Percentiles rank a stretch among this genome's conserved stretches.
These are phyloP conservation scores for Cydonia oblonga DNA, from an alignment of 331 rosid genomes.

Conservation along the genomic window DNA sequence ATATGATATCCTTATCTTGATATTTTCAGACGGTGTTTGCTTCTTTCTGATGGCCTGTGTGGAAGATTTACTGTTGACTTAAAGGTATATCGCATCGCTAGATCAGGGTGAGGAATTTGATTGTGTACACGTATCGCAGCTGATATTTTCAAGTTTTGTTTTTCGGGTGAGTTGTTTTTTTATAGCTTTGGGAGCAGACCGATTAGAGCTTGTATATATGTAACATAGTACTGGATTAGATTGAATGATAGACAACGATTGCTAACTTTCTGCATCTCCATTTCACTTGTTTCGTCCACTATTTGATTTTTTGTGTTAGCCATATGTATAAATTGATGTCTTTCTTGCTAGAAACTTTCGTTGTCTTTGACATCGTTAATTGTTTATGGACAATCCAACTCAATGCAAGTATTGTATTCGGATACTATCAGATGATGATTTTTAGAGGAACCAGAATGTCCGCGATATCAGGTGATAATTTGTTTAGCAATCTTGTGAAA, in stretches of 20 bases:
- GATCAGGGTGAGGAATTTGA: conserved; percentile 35
- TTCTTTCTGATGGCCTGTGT: conserved; percentile 30
- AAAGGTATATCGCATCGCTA: conserved; percentile 27
- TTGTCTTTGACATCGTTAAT: not conserved
- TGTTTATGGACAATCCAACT: too few species aligned
- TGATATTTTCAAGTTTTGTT: conserved; percentile 28
- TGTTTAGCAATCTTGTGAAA: too few species aligned
- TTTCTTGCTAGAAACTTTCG: not conserved
- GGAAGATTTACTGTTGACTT: conserved; percentile 33
- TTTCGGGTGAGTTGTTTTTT: conserved; percentile 18
- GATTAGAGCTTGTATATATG: conserved; percentile 39
- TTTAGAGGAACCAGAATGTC: too few species aligned
- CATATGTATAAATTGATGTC: not conserved
- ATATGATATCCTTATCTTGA: not conserved
- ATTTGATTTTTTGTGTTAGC: not conserved
- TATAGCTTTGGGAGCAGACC: conserved; percentile 14
- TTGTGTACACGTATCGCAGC: conserved; percentile 29
- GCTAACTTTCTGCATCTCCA: conserved; percentile 7
- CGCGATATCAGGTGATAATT: too few species aligned
- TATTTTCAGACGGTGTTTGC: conserved; percentile 25
- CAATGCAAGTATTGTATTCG: too few species aligned
- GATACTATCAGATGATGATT: too few species aligned
- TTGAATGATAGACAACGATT: conserved; percentile 30
- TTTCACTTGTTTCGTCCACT: conserved; percentile 7
- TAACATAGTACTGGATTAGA: conserved; percentile 36